Conservation (phyloP, 148 eudicot genomes). For the Vaccinium macrocarpon region DNA sequence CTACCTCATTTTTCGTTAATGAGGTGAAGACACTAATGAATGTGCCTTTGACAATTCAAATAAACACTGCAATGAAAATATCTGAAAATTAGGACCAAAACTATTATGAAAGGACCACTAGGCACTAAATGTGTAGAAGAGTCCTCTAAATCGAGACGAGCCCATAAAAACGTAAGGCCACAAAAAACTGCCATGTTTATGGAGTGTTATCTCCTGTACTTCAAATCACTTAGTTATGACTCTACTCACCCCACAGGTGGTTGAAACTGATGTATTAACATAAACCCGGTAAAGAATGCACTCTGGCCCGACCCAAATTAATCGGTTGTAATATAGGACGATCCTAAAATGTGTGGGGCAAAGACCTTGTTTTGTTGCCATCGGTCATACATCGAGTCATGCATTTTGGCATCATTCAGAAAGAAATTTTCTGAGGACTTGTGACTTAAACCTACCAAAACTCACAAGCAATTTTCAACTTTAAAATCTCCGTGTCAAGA, state of each 20-base stretch:
- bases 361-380: background rate
- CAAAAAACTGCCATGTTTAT: background rate
- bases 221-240: background rate
- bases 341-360: background rate
- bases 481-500: background rate
- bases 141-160: background rate
- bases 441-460: slow-evolving; percentile 4
- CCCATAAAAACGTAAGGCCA: background rate
- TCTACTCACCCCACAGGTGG: background rate
- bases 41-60: background rate
- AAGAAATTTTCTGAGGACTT: background rate
- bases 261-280: background rate
- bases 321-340: background rate
- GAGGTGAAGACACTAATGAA: background rate
- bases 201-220: background rate
- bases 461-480: background rate
- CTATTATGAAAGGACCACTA: background rate
- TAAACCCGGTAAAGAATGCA: background rate
- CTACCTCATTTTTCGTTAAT: background rate
- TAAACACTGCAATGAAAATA: background rate
- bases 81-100: background rate
- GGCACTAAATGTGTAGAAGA: background rate
- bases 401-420: background rate
- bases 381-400: background rate
- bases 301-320: background rate